These are phyloP conservation scores for Artemisia tridentata DNA, from an alignment of 129 eudicot species.

Conservation along the genomic window DNA sequence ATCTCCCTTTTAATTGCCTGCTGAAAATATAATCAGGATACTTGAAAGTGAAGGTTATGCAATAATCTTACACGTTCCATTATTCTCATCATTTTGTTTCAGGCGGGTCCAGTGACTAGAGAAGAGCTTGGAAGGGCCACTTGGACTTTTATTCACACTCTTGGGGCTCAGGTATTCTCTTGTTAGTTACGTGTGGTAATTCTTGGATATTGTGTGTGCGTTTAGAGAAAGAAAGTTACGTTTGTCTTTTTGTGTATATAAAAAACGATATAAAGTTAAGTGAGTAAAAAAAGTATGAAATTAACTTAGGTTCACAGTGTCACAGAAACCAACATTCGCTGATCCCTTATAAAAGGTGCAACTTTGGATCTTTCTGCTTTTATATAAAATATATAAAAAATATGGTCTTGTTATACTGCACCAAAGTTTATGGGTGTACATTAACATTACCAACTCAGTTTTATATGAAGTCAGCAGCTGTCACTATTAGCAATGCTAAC, in stretches of 20 bases:
- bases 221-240: neutral
- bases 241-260: constrained; percentile 5
- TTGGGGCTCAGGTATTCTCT: constrained; percentile 84
- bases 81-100: constrained; percentile 36
- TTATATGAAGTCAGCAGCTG: too few relatives aligned
- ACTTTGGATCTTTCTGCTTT: too few relatives aligned
- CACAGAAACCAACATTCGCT: neutral
- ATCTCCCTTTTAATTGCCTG: neutral
- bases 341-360: neutral
- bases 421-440: too few relatives aligned
- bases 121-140: constrained; percentile 99
- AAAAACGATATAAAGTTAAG: neutral
- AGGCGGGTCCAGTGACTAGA: constrained; percentile 63
- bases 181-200: neutral
- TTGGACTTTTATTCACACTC: constrained; percentile 98
- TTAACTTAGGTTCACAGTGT: neutral
- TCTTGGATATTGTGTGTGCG: neutral
- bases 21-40: neutral
- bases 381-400: too few relatives aligned
- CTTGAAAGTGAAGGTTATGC: neutral
- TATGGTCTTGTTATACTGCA: too few relatives aligned
- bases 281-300: too few relatives aligned
- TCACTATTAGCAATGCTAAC: too few relatives aligned
- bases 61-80: neutral
- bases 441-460: too few relatives aligned